A percentile compares a stretch with the other conserved stretches of the same genome.
Conservation (phyloP, 352 stramenopile species). For the Phytopythium oedochilum region DNA sequence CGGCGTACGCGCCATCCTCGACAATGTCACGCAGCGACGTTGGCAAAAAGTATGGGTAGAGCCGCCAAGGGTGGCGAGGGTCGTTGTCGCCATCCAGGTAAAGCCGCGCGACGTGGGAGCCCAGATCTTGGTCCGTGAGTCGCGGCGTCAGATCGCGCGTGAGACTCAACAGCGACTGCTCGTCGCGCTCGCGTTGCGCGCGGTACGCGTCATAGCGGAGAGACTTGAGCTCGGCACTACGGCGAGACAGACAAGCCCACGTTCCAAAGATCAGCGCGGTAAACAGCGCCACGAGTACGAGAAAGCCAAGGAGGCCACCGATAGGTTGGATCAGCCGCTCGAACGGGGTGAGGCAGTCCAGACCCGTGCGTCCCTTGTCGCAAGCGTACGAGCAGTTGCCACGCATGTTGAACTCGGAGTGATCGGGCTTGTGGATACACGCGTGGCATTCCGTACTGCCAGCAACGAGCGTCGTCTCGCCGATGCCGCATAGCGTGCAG, state of each 20-base stretch:
- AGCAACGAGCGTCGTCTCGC: slow-evolving; percentile 52
- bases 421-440: slow-evolving; percentile 59
- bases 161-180: slow-evolving; percentile 66
- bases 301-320: slow-evolving; percentile 68
- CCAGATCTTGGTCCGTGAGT: slow-evolving; percentile 75
- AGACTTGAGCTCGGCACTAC: slow-evolving; percentile 34
- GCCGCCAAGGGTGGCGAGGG: slow-evolving; percentile 51
- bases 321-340: slow-evolving; percentile 79
- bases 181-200: slow-evolving; percentile 60
- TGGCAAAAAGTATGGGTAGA: slow-evolving; percentile 61
- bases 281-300: slow-evolving; percentile 60
- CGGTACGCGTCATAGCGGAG: slow-evolving; percentile 71
- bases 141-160: slow-evolving; percentile 67
- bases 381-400: slow-evolving; percentile 83
- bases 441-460: slow-evolving; percentile 39
- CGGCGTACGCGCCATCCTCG: slow-evolving; percentile 67
- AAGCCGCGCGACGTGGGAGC: slow-evolving; percentile 59
- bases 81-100: slow-evolving; percentile 77
- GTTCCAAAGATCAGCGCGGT: slow-evolving; percentile 45
- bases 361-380: slow-evolving; percentile 67
- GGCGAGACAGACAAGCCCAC: slow-evolving; percentile 72
- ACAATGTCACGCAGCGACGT: slow-evolving; percentile 58
- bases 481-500: slow-evolving; percentile 73
- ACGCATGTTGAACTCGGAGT: slow-evolving; percentile 71
- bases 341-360: slow-evolving; percentile 82